phyloP scores from a whole-genome alignment of 495 filamentous ascomycete genomes.

The Penicillium longicatenatum region DNA sequence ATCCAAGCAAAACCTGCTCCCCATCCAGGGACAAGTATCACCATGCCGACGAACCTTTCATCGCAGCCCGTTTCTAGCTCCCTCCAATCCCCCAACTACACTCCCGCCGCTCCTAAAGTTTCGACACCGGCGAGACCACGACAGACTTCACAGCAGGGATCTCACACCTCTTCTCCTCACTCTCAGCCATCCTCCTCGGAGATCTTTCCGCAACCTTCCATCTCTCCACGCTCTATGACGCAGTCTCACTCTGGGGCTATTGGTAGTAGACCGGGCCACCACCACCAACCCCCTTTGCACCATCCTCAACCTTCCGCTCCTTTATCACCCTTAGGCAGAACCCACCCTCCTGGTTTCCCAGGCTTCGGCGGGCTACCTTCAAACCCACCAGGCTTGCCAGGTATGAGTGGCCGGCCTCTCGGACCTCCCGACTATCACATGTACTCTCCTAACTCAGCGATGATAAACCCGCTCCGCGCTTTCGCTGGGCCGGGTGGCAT shows the following conservation, averaged over 20 bases:
- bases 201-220: constrained; percentile 36
- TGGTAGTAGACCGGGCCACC: constrained; percentile 32
- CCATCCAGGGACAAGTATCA: constrained; percentile 36
- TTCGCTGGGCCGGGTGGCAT: constrained; percentile 60
- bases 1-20: constrained; percentile 46
- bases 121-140: constrained; percentile 75
- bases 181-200: constrained; percentile 45
- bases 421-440: constrained; percentile 53
- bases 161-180: constrained; percentile 65
- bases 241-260: constrained; percentile 38
- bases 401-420: constrained; percentile 48
- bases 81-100: constrained; percentile 75
- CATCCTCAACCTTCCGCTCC: constrained; percentile 56
- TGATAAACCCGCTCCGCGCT: constrained; percentile 51
- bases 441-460: constrained; percentile 52
- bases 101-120: constrained; percentile 79
- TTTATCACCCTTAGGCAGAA: constrained; percentile 55
- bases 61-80: constrained; percentile 39
- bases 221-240: constrained; percentile 45
- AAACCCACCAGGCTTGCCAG: constrained; percentile 61
- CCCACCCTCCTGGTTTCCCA: constrained; percentile 52
- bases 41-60: constrained; percentile 57
- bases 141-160: constrained; percentile 80
- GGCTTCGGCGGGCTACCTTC: constrained; percentile 51
- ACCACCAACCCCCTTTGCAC: constrained; percentile 43